Conservation (phyloP, 1,284 basidiomycete genomes). For the Rhizoctonia solani region DNA sequence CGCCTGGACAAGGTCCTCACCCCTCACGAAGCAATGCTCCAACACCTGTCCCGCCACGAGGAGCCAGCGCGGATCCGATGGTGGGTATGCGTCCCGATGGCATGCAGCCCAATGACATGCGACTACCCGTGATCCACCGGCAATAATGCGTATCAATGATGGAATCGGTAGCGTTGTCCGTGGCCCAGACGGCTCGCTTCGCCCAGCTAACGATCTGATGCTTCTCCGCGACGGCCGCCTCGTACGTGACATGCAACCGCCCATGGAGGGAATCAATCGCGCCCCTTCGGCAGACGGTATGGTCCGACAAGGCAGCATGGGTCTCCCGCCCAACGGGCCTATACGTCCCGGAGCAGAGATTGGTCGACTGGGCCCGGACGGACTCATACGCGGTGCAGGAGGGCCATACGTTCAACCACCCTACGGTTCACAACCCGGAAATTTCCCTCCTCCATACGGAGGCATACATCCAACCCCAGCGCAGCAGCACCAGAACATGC, state of each 20-base stretch:
- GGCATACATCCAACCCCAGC: conserved; percentile 13
- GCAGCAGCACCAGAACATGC: conserved; percentile 30
- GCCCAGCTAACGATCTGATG: conserved; percentile 22
- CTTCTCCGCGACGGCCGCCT: conserved; percentile 10
- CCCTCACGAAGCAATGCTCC: conserved; percentile 11
- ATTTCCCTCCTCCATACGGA: not conserved
- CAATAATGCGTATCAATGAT: conserved; percentile 12
- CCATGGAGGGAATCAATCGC: conserved; percentile 18
- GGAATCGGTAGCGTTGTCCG: conserved; percentile 6
- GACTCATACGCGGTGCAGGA: conserved; percentile 1
- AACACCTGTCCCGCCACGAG: conserved; percentile 26
- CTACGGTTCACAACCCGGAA: conserved; percentile 6
- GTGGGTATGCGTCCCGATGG: conserved; percentile 16
- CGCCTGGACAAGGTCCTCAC: conserved; percentile 1
- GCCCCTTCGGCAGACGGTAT: conserved; percentile 23
- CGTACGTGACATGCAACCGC: conserved; percentile 9
- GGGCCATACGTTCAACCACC: conserved; percentile 23
- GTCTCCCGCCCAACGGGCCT: not conserved
- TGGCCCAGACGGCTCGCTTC: conserved; percentile 3
- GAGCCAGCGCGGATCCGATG: conserved; percentile 19
- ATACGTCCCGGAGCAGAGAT: conserved; percentile 6
- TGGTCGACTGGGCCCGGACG: conserved; percentile 23
- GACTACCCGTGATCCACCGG: not conserved
- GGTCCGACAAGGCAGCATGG: not conserved
- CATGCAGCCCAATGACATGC: not conserved